Base-by-base conservation (phyloP, 768 basidiomycete species). In the Dendrothele bispora region DNA sequence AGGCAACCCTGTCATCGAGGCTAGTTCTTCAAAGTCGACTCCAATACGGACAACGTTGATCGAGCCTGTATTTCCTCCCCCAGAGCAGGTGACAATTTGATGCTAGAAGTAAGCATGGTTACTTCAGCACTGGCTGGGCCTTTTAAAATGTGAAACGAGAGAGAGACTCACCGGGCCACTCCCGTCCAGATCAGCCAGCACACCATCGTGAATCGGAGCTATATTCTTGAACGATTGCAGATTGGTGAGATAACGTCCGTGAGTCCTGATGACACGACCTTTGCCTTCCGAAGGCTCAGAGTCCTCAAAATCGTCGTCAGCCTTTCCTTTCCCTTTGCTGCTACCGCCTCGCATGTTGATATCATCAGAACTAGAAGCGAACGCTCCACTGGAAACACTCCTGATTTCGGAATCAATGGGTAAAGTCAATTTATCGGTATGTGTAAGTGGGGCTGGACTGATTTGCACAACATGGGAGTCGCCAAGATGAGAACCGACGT, bases 61-160 rank as follows among this genome's bases (percentile, higher is more conserved):
- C 8, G 85, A 83, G 2, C 94, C 93, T 2, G 82, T 79, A 52
- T 82, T 90, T 40, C 75, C 75, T 2, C 82, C 87, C 5, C 94
- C 94, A 3, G 91, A 94, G 57, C 89, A 91, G 1, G 91, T 91
- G 4, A 95, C 81, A 34, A 95, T 79, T 62, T 88, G 84, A n/a
- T 72, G 74, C 88, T 93, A 53, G 1, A 34, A 14, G 20, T 3
- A 41, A 25, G n/a, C n/a, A n/a, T n/a, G n/a, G n/a, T n/a, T 12
- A 32, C 15, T 18, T 55, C 4, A 48, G 24, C 18, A 26, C 22
- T 21, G 1, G 18, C 26, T 3, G 8, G 12, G 21, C 43, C 34
- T 25, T 14, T 34, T 17, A 24, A 14, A 32, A 5, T 5, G 14
- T 15, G 10, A 27, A 39, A 22, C 32, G 24, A 24, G n/a, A n/a